A percentile compares a stretch with the other conserved stretches of the same genome.
phyloP scores from a whole-genome alignment of 1,284 basidiomycete species.

The Trichosporon coremiiforme region DNA sequence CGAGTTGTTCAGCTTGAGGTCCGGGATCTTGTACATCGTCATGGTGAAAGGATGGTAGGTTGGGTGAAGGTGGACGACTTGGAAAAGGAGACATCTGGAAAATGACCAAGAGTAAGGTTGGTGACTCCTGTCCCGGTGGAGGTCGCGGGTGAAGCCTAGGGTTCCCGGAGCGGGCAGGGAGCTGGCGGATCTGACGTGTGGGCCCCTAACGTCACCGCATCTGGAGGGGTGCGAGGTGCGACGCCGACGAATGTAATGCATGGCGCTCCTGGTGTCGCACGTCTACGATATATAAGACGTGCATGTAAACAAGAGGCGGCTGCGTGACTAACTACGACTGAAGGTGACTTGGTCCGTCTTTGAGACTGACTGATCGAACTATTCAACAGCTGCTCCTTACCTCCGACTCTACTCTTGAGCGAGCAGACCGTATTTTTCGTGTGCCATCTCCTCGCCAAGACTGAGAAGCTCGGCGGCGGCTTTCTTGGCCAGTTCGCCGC shows the following conservation, averaged over 20 bases:
- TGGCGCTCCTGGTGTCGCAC: not conserved
- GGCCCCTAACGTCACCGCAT: not conserved
- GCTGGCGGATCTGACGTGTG: not conserved
- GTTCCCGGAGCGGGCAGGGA: not conserved
- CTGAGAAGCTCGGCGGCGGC: not conserved
- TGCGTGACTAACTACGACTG: not conserved
- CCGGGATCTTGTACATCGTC: slow-evolving; percentile 37
- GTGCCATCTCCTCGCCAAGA: not conserved
- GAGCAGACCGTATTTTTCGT: too few relatives aligned
- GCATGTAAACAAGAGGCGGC: not conserved
- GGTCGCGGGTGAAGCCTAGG: slow-evolving; percentile 12
- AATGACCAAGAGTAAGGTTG: not conserved
- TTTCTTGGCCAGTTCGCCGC: not conserved
- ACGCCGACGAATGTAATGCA: not conserved
- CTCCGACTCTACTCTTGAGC: too few relatives aligned
- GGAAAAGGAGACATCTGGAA: slow-evolving; percentile 8
- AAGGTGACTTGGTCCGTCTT: too few relatives aligned
- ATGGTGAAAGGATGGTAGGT: slow-evolving; percentile 16
- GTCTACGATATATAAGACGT: not conserved
- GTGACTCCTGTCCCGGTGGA: slow-evolving; percentile 16
- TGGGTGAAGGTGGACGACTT: not conserved
- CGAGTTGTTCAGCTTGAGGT: slow-evolving; percentile 33
- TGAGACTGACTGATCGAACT: not conserved
- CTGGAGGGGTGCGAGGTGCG: not conserved
- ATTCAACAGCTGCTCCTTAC: too few relatives aligned